Conservation (phyloP, 176 grass and related monocot genomes). For the Aegilops longissima region DNA sequence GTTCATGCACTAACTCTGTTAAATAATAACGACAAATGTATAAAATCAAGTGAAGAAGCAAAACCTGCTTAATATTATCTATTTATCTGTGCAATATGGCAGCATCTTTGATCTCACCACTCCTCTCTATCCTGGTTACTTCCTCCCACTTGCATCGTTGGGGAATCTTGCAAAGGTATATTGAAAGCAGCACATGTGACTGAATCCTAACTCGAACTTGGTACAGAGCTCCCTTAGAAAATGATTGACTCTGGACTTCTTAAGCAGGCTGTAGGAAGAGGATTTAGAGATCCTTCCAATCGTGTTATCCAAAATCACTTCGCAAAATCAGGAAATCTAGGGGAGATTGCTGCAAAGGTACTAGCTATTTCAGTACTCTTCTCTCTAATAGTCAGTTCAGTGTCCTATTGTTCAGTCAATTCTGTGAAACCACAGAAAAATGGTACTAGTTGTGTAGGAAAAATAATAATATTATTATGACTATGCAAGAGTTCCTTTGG, state of each 20-base stretch:
- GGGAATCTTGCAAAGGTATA: constrained; percentile 94
- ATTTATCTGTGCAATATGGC: constrained; percentile 22
- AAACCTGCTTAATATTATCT: constrained; percentile 10
- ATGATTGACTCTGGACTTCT: constrained; percentile 31
- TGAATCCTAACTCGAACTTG: neutral
- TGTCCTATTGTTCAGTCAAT: neutral
- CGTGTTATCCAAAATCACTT: constrained; percentile 98
- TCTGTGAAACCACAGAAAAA: neutral
- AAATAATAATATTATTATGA: too few relatives aligned
- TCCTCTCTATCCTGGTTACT: constrained; percentile 84
- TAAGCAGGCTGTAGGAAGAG: constrained; percentile 84
- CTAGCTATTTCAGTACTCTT: neutral
- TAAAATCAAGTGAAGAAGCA: constrained; percentile 16
- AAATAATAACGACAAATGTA: neutral
- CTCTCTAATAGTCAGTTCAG: constrained; percentile 7
- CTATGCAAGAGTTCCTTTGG: neutral
- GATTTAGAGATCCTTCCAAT: constrained; percentile 86
- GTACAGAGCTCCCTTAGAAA: constrained; percentile 15
- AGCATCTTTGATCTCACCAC: constrained; percentile 91
- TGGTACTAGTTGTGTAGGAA: neutral
- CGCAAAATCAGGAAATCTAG: constrained; percentile 73
- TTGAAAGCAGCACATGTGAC: constrained; percentile 17
- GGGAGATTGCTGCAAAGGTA: constrained; percentile 98
- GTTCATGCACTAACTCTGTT: constrained; percentile 35
- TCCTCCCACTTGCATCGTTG: constrained; percentile 87